Evolutionary conservation across 176 grass and related monocot genomes (phyloP), one percentile per base, ranked within the genome.

Genomic region (Metroxylon sagu): DNA sequence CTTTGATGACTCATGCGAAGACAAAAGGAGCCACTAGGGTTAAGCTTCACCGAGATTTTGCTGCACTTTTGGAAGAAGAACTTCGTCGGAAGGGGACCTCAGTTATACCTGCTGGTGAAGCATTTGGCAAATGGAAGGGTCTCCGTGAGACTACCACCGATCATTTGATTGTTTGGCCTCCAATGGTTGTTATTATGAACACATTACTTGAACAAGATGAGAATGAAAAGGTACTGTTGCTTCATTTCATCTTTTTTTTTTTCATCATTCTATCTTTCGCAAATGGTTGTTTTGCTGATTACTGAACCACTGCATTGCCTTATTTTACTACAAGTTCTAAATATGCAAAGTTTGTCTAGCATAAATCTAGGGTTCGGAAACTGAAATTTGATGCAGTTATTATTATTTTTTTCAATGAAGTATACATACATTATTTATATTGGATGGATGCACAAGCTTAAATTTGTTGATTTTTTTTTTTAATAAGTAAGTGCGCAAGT

Each of bases 141-240:
- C 71, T 97, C 48, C 53, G 52, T 16, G 78, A 82, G 62, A 74
- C 59, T 61, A 70, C 76, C 49, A 83, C 80, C 63, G 74, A 77
- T 54, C 63, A 69, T 4, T 29, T 78, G 52, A 97, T 97, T 54
- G 76, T 97, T 10, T 97, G 93, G 93, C 87, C 93, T 56, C 93
- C 93, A 28, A 97, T 97, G 76, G 84, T 97, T 69, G 67, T 92
- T 75, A 78, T 97, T 31, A 92, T 77, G 84, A 97, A 97, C 62
- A 97, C 93, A 6, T 60, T 54, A 2, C 54, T 97, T 59, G 87
- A 91, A 50, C 57, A 82, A 53, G 78, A 88, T 54, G 87, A 88
- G 0, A 79, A 78, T 77, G 79, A 81, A n/a, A 98, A 74, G 93
- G 93, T 98, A 26, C 57, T 12, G 57, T 50, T 74, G 23, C n/a